Conservation (phyloP, 2,329 filamentous ascomycete species). For the Colletotrichum kahawae region DNA sequence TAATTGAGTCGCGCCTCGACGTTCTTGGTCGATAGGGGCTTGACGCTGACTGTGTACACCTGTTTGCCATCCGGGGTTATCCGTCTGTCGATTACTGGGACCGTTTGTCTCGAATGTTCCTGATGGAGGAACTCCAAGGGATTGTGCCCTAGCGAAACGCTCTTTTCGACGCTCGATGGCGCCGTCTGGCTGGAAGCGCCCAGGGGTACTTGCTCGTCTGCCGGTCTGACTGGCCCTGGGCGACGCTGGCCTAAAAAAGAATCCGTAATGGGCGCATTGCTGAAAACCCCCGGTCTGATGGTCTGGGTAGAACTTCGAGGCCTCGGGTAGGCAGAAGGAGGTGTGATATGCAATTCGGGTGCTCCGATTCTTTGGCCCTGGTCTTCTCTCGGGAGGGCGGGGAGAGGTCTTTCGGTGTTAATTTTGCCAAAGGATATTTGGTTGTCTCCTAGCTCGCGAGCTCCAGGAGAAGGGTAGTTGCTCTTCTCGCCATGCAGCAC, state of each 20-base stretch:
- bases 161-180: neutral
- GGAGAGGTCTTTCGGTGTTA: neutral
- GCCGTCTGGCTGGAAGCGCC: neutral
- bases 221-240: neutral
- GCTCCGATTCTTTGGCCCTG: neutral
- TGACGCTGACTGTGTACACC: neutral
- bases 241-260: conserved; percentile 26
- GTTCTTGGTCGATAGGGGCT: neutral
- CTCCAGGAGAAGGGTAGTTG: conserved; percentile 18
- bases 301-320: neutral
- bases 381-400: too few species aligned
- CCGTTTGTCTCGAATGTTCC: neutral
- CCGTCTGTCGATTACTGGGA: neutral
- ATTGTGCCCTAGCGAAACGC: neutral
- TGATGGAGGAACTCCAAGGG: neutral
- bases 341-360: neutral
- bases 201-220: neutral
- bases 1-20: neutral
- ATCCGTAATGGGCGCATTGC: neutral
- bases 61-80: neutral
- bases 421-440: neutral
- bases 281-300: neutral
- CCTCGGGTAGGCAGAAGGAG: neutral
- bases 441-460: neutral
- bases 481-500: conserved; percentile 39